phyloP scores from a whole-genome alignment of 176 grass and related monocot species.

The Neostapfia colusana region DNA sequence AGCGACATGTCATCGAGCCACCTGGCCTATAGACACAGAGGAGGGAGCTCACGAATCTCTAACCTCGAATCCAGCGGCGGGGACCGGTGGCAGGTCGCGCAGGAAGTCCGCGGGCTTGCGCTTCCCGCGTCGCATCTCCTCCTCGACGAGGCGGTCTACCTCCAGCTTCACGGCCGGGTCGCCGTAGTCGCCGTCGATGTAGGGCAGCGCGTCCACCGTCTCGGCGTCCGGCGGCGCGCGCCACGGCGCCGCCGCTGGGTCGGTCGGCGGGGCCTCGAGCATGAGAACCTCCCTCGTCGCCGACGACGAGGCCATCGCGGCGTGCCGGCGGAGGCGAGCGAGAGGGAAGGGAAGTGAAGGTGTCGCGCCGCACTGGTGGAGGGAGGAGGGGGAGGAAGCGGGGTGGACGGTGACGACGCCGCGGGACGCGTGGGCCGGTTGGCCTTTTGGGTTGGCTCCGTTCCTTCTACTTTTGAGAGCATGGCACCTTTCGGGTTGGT shows the following conservation, averaged over 20 bases:
- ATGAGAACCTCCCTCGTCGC: conserved; percentile 69
- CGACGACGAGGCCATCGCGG: conserved; percentile 46
- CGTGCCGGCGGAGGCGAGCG: neutral
- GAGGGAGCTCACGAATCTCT: neutral
- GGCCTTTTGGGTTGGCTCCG: neutral
- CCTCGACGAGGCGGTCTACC: conserved; percentile 80
- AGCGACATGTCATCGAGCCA: neutral
- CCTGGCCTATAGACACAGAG: too few species aligned
- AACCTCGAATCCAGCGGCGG: conserved; percentile 65
- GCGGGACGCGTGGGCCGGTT: neutral
- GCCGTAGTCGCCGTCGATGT: conserved; percentile 97
- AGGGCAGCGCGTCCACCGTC: conserved; percentile 81
- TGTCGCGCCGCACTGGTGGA: conserved; percentile 10
- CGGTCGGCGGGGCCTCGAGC: conserved; percentile 77
- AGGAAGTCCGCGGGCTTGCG: conserved; percentile 95
- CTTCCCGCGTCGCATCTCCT: conserved; percentile 78
- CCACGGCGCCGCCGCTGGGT: conserved; percentile 43
- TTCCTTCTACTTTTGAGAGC: neutral
- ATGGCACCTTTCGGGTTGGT: neutral
- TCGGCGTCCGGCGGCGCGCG: conserved; percentile 65
- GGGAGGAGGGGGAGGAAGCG: neutral
- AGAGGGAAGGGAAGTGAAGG: too few species aligned
- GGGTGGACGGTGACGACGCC: neutral
- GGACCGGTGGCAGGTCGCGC: conserved; percentile 73
- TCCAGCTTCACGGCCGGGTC: conserved; percentile 78